Evolutionary conservation across 768 basidiomycete genomes (phyloP).

Genomic region (Boletus rufocinnamomeus): DNA sequence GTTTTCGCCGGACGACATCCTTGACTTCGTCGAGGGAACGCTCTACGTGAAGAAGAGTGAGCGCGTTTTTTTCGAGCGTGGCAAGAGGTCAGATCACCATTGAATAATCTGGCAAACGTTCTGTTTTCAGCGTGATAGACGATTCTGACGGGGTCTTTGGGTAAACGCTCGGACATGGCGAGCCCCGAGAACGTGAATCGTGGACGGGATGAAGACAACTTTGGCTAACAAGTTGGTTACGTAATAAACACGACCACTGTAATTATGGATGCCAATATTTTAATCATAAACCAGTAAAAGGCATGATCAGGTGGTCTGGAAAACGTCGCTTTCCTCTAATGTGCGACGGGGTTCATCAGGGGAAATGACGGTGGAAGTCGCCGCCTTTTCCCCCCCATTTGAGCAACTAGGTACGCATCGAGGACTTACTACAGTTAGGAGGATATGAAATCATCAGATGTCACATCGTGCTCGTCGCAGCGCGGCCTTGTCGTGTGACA

Average conservation of each 20-base stretch:
- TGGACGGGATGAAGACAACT: neutral
- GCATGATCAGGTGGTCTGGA: too few species aligned
- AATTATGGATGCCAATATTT: too few species aligned
- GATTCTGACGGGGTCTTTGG: slow-evolving; percentile 25
- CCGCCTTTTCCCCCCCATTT: too few species aligned
- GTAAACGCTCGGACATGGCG: slow-evolving; percentile 10
- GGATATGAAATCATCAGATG: too few species aligned
- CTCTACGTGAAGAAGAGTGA: slow-evolving; percentile 43
- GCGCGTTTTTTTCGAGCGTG: neutral
- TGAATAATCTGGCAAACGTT: slow-evolving; percentile 45
- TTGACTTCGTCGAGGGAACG: slow-evolving; percentile 59
- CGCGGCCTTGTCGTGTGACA: too few species aligned
- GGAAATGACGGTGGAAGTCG: too few species aligned
- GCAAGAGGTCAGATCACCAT: slow-evolving; percentile 32
- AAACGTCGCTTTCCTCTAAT: too few species aligned
- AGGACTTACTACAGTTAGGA: too few species aligned
- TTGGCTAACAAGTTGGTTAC: neutral
- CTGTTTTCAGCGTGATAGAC: slow-evolving; percentile 40
- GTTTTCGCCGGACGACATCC: slow-evolving; percentile 59
- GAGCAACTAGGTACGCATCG: too few species aligned
- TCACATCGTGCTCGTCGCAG: too few species aligned
- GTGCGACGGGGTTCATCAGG: too few species aligned
- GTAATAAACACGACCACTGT: neutral
- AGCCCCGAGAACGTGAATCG: neutral
- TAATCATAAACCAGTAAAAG: too few species aligned